Percentiles rank a stretch among this genome's conserved stretches.
Conservation (phyloP, 164 flowering plant genomes). For the Litsea cubeba region DNA sequence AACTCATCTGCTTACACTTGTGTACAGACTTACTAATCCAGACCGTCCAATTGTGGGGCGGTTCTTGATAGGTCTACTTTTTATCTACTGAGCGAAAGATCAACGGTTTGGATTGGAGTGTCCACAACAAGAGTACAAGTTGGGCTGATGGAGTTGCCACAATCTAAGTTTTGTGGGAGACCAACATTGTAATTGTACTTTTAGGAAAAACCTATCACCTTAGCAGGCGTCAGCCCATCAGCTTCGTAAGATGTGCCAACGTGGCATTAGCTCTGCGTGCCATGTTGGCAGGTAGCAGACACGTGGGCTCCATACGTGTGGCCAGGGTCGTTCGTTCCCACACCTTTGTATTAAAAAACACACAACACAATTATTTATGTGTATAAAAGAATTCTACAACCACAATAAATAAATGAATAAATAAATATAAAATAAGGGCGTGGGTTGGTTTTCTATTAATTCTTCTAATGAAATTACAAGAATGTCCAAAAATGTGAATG, state of each 20-base stretch:
- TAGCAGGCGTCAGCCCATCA: background rate
- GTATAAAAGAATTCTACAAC: too few relatives aligned
- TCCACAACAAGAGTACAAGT: too few relatives aligned
- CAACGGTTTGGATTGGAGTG: too few relatives aligned
- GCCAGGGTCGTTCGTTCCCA: background rate
- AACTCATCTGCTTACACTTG: too few relatives aligned
- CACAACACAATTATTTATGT: too few relatives aligned
- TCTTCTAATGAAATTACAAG: too few relatives aligned
- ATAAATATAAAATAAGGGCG: too few relatives aligned
- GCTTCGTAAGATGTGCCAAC: constrained; percentile 6
- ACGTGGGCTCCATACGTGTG: background rate
- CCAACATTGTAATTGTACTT: background rate
- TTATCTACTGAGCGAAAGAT: too few relatives aligned
- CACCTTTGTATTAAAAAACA: background rate
- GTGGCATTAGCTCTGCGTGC: constrained; percentile 3
- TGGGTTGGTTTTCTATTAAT: too few relatives aligned
- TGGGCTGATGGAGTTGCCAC: background rate
- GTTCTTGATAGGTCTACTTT: background rate
- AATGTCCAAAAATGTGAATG: too few relatives aligned
- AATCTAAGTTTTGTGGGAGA: background rate
- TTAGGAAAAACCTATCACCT: background rate
- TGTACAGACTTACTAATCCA: background rate
- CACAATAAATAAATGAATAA: too few relatives aligned
- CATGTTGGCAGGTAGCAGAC: constrained; percentile 3
- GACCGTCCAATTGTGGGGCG: background rate